A percentile compares a stretch with the other conserved stretches of the same genome.
Conservation (phyloP, 139 green algal genomes). For the Micractinium sp. region DNA sequence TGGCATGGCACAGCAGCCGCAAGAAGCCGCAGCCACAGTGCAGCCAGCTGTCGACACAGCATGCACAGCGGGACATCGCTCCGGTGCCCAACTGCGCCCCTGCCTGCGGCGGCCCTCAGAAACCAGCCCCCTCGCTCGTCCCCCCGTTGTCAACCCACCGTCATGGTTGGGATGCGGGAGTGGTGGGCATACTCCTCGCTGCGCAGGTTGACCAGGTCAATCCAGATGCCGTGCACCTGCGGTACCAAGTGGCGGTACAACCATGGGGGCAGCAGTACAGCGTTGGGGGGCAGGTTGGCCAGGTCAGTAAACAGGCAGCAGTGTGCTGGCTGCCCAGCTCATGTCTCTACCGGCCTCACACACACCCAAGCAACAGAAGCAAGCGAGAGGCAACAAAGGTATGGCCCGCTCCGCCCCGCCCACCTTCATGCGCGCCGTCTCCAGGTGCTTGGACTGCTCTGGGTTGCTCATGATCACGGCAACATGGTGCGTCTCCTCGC, state of each 20-base stretch:
- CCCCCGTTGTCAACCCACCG: constrained; percentile 20
- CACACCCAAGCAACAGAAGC: no score
- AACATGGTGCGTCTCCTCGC: constrained; percentile 61
- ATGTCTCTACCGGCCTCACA: no score
- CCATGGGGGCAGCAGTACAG: neutral
- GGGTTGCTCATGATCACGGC: constrained; percentile 96
- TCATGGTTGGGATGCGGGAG: constrained; percentile 90
- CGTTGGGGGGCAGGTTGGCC: neutral
- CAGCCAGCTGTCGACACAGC: no score
- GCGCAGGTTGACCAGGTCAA: constrained; percentile 98
- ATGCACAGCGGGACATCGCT: no score
- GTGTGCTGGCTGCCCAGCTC: no score
- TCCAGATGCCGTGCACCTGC: constrained; percentile 66
- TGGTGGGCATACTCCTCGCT: constrained; percentile 91
- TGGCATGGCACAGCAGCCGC: no score
- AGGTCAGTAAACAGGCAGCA: no score
- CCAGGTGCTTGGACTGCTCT: constrained; percentile 98
- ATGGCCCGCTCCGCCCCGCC: neutral
- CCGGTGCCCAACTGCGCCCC: no score
- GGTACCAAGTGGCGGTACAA: neutral
- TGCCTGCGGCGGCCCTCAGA: no score
- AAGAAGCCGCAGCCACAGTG: no score
- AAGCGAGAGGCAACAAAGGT: no score
- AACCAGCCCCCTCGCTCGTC: no score
- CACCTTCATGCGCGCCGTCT: constrained; percentile 90